Evolutionary conservation across 106 monocot species (phyloP), one percentile per base, ranked within the genome.

Genomic region (Iris macrosiphon): DNA sequence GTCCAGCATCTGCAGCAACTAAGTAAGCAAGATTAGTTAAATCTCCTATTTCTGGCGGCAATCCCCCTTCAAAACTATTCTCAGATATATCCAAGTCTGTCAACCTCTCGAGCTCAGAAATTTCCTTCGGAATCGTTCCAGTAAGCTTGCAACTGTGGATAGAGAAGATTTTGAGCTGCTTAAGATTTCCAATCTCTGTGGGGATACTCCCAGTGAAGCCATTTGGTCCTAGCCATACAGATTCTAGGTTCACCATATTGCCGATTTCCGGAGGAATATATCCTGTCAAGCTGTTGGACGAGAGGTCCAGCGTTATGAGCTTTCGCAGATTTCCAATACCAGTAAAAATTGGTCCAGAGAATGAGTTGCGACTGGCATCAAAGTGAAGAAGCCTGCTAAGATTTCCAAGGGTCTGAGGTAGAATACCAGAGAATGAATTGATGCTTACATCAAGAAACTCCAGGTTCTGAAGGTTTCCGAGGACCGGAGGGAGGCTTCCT

Each of bases 161-260:
- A 15, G 61, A 71, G 26, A 95, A 42, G 39, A 66, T 50, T 57
- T 75, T 76, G 2, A 89, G 79, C 42, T 66, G 19, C 25, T 63
- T 73, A 23, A 95, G 58, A 54, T 67, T 82, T 23, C 95, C 95
- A 42, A 95, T 77, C 46, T 86, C 85, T 6, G 28, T 25, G 20
- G 95, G 95, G 57, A 95, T 89, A 35, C 63, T 58, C 3, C 95
- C 95, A 49, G 64, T 69, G 39, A 95, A 75, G 26, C 56, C 68
- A 66, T 89, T 95, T 8, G 73, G 59, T 52, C 85, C 81, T 39
- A 89, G 61, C 79, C 78, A 82, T 41, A 95, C 58, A 4, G 71
- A 68, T 29, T 77, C 68, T 6, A 89, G 45, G 31, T 49, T 73
- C 30, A 16, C 45, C 62, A 85, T 44, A 9, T 73, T 79, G 40